Percentiles rank a stretch among this genome's conserved stretches.
Evolutionary conservation across 2,329 filamentous ascomycete genomes (phyloP).

Genomic region (Nemania sp.): DNA sequence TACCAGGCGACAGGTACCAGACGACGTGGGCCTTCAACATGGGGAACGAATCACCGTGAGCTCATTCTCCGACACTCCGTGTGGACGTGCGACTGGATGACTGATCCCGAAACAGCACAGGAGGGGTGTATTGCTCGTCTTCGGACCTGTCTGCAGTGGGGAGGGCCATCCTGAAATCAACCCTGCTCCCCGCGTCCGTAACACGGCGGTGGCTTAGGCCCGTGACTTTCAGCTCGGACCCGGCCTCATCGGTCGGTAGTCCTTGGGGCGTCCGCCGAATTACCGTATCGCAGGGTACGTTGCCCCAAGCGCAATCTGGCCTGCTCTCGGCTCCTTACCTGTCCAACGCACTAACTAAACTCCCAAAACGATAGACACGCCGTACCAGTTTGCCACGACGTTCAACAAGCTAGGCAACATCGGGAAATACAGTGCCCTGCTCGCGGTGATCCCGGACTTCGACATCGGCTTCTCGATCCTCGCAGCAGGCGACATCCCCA

Average conservation of each 20-base stretch:
- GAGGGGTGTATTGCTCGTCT: slow-evolving; percentile 42
- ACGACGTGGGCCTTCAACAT: slow-evolving; percentile 43
- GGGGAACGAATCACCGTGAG: slow-evolving; percentile 41
- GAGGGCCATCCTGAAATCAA: slow-evolving; percentile 40
- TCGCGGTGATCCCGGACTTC: slow-evolving; percentile 43
- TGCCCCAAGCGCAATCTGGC: background rate
- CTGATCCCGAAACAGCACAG: slow-evolving; percentile 34
- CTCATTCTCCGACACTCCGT: background rate
- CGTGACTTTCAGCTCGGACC: slow-evolving; percentile 40
- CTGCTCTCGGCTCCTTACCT: no score
- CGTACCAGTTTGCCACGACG: slow-evolving; percentile 39
- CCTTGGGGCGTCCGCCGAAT: slow-evolving; percentile 43
- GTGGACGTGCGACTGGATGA: background rate
- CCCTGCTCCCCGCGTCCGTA: slow-evolving; percentile 38
- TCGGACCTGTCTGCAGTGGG: slow-evolving; percentile 41
- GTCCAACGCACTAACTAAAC: background rate
- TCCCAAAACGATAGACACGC: slow-evolving; percentile 24
- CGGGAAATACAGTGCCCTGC: slow-evolving; percentile 39
- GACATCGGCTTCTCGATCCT: slow-evolving; percentile 43
- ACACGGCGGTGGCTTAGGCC: slow-evolving; percentile 44
- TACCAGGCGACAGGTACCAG: slow-evolving; percentile 39
- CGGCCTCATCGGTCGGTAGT: slow-evolving; percentile 37
- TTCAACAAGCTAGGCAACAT: slow-evolving; percentile 44
- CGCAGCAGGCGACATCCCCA: slow-evolving; percentile 38
- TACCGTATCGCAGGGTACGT: slow-evolving; percentile 31